Conservation (phyloP, 805 yeast genomes). For the Wickerhamomyces queroliae region DNA sequence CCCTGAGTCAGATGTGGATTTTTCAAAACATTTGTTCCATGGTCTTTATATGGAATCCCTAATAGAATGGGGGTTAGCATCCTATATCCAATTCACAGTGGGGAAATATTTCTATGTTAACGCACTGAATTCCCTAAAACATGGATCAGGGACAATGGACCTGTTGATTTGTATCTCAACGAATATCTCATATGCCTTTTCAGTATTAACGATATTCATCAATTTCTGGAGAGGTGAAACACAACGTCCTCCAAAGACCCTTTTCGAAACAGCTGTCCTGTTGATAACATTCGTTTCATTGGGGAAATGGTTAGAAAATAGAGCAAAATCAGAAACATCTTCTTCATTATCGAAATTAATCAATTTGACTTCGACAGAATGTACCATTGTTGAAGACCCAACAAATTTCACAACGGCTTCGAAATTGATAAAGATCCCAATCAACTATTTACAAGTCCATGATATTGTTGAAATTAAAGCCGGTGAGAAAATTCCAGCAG, state of each 20-base stretch:
- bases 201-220: conserved; percentile 53
- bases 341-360: conserved; percentile 78
- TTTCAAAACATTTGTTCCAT: conserved; percentile 28
- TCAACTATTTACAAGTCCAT: conserved; percentile 69
- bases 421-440: conserved; percentile 46
- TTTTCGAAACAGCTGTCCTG: conserved; percentile 88
- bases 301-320: conserved; percentile 89
- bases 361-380: conserved; percentile 73
- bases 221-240: conserved; percentile 36
- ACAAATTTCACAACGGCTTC: conserved; percentile 15
- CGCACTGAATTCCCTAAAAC: conserved; percentile 58
- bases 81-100: conserved; percentile 54
- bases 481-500: conserved; percentile 88
- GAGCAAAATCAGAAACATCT: conserved; percentile 91
- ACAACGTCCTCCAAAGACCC: conserved; percentile 51
- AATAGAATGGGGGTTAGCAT: conserved; percentile 49
- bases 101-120: conserved; percentile 65
- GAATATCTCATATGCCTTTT: conserved; percentile 68
- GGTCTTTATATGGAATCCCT: conserved; percentile 66
- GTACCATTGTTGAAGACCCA: conserved; percentile 52
- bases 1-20: conserved; percentile 31
- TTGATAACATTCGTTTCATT: conserved; percentile 74
- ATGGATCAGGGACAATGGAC: conserved; percentile 86
- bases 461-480: conserved; percentile 79
- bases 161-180: conserved; percentile 82